Evolutionary conservation across 176 grass and related monocot genomes (phyloP).

Genomic region (Saccharum officinarum): DNA sequence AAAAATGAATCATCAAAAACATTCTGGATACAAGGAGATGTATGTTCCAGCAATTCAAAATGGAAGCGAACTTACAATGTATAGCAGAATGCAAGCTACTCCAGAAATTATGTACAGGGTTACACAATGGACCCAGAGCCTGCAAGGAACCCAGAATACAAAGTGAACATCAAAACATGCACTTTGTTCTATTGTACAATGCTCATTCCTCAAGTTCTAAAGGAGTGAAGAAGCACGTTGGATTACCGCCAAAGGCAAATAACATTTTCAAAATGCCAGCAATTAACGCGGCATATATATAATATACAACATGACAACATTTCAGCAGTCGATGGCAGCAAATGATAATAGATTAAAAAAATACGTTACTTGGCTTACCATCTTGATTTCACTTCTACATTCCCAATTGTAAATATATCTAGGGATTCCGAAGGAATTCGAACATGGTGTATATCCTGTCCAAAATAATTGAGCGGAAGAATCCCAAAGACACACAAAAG

Average conservation of each 20-base stretch:
- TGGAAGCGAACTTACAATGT: slow-evolving; percentile 64
- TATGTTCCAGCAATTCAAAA: not conserved
- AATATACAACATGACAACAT: not conserved
- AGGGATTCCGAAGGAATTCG: slow-evolving; percentile 63
- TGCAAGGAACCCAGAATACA: slow-evolving; percentile 45
- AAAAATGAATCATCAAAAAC: not conserved
- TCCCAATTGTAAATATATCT: slow-evolving; percentile 78
- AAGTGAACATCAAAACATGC: slow-evolving; percentile 1
- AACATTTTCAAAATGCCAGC: slow-evolving; percentile 10
- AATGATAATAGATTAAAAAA: not conserved
- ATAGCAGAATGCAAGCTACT: slow-evolving; percentile 88
- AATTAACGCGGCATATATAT: not conserved
- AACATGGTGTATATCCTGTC: slow-evolving; percentile 54
- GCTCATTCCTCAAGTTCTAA: slow-evolving; percentile 2
- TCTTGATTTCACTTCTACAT: slow-evolving; percentile 58
- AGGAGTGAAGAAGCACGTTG: not conserved
- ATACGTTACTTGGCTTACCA: slow-evolving; percentile 55
- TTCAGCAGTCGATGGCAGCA: not conserved
- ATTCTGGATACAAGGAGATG: not conserved
- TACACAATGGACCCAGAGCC: slow-evolving; percentile 97
- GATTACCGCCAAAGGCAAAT: slow-evolving; percentile 10
- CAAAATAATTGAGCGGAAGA: slow-evolving; percentile 92
- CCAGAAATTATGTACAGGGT: slow-evolving; percentile 76
- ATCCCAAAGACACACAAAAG: slow-evolving; percentile 75
- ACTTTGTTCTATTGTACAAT: not conserved